phyloP scores from a whole-genome alignment of 1,139 yeast genomes.

The Saccharomyces pastorianus region DNA sequence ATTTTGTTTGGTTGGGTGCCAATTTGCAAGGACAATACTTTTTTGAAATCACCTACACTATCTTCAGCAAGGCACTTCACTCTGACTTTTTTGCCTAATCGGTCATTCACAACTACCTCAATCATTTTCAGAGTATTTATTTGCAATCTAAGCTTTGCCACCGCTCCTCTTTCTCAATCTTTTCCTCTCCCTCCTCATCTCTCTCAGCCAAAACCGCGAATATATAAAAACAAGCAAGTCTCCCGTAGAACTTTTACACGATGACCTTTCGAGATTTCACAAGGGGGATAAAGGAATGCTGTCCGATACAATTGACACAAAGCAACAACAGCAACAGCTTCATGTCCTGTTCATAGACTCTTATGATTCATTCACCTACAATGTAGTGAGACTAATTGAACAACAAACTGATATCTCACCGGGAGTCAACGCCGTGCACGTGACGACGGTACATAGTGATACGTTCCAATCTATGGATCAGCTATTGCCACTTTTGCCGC shows the following conservation, averaged over 20 bases:
- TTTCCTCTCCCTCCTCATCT: background rate
- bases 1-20: conserved; percentile 50
- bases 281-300: background rate
- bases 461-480: conserved; percentile 39
- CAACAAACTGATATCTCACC: conserved; percentile 17
- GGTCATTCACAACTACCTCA: conserved; percentile 43
- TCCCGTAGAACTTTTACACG: background rate
- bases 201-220: background rate
- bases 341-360: conserved; percentile 67
- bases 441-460: conserved; percentile 71
- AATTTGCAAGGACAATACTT: conserved; percentile 70
- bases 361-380: conserved; percentile 89
- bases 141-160: background rate
- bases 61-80: conserved; percentile 85
- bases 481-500: conserved; percentile 32
- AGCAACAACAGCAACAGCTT: conserved; percentile 9
- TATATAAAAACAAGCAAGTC: background rate
- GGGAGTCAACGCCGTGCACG: conserved; percentile 44
- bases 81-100: conserved; percentile 74
- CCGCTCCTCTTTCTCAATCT: background rate
- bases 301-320: background rate
- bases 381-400: conserved; percentile 60
- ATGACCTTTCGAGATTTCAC: background rate
- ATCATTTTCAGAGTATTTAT: conserved; percentile 32
- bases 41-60: conserved; percentile 86